These are phyloP conservation scores for Irpex rosettiformis DNA, from an alignment of 1,284 basidiomycete genomes.

Conservation along the genomic window DNA sequence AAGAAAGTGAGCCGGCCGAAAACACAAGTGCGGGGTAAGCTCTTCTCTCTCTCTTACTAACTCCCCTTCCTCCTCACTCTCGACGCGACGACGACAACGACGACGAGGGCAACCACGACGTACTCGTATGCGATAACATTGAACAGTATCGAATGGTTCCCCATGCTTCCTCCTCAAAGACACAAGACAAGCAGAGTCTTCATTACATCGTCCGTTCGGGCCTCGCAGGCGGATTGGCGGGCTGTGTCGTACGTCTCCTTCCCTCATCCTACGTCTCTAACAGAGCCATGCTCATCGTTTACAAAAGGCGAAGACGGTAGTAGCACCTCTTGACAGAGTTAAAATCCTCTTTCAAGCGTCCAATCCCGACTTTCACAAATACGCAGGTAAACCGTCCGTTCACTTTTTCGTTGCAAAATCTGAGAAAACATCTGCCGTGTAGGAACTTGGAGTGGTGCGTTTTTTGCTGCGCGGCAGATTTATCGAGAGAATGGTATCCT, in stretches of 20 bases:
- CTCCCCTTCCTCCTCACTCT: slow-evolving; percentile 1
- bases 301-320: slow-evolving; percentile 88
- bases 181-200: slow-evolving; percentile 62
- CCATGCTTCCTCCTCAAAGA: slow-evolving; percentile 38
- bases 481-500: slow-evolving; percentile 70
- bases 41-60: not conserved
- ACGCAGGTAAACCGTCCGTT: slow-evolving; percentile 62
- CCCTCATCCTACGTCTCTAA: slow-evolving; percentile 8
- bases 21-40: not conserved
- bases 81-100: too few species aligned
- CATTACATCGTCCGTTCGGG: slow-evolving; percentile 80
- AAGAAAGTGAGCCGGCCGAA: not conserved
- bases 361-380: slow-evolving; percentile 93
- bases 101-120: not conserved
- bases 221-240: slow-evolving; percentile 89
- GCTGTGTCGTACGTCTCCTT: slow-evolving; percentile 75
- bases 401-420: not conserved
- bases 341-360: slow-evolving; percentile 99
- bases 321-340: slow-evolving; percentile 96
- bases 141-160: slow-evolving; percentile 51
- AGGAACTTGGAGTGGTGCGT: slow-evolving; percentile 86
- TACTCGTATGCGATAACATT: slow-evolving; percentile 4
- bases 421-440: slow-evolving; percentile 1
- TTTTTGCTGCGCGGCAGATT: slow-evolving; percentile 80
- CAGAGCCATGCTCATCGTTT: not conserved